These are phyloP conservation scores for Ciborinia camelliae DNA, from an alignment of 2,329 filamentous ascomycete species.

Conservation along the genomic window DNA sequence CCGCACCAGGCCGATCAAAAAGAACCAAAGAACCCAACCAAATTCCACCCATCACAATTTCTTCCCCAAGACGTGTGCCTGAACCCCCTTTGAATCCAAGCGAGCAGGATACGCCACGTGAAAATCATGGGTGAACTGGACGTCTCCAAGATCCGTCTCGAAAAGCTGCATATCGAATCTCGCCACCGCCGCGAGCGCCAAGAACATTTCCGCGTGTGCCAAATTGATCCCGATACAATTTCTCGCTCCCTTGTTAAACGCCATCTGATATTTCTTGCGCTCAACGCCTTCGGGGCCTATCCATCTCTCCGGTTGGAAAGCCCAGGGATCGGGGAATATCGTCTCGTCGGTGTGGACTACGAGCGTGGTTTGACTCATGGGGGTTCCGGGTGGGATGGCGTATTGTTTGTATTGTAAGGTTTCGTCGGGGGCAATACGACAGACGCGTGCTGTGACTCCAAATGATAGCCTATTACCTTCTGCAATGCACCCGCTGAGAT, in stretches of 20 bases:
- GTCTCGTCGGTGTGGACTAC: conserved; percentile 34
- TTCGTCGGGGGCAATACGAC: conserved; percentile 27
- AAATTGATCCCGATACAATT: conserved; percentile 41
- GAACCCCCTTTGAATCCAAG: background rate
- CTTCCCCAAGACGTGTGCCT: background rate
- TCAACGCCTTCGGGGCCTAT: conserved; percentile 34
- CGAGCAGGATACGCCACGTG: background rate
- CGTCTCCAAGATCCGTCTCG: conserved; percentile 13
- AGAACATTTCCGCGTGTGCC: conserved; percentile 24
- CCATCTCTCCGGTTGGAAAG: conserved; percentile 42
- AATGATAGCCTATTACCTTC: conserved; percentile 36
- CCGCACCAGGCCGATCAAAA: background rate
- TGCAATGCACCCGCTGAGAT: conserved; percentile 34
- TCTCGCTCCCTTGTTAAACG: conserved; percentile 43
- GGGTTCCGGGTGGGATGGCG: conserved; percentile 26
- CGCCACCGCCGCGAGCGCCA: conserved; percentile 5
- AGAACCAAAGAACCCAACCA: too few relatives aligned
- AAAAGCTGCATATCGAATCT: conserved; percentile 16
- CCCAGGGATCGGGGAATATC: conserved; percentile 33
- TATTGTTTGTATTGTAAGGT: conserved; percentile 18
- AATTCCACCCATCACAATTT: background rate
- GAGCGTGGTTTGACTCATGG: conserved; percentile 22
- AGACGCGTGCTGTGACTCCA: conserved; percentile 35
- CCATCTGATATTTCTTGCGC: conserved; percentile 37
- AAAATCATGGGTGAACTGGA: conserved; percentile 5